Conservation (phyloP, 139 green algal species). For the Chlorella sp. region DNA sequence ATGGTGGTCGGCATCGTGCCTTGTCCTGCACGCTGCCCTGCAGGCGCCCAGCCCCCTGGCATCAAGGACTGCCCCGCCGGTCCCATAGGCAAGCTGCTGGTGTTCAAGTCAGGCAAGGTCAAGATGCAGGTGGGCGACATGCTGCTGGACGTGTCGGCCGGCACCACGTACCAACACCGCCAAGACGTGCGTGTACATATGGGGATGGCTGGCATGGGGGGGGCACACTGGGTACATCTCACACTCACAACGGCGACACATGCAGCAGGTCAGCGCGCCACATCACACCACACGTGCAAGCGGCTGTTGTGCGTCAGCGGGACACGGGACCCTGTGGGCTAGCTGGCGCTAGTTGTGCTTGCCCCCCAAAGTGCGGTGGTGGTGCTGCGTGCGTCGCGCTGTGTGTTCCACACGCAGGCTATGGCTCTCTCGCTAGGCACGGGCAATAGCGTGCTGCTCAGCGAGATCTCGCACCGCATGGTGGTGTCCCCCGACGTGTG, state of each 20-base stretch:
- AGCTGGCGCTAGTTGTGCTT: too few relatives aligned
- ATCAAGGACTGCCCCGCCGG: constrained; percentile 25
- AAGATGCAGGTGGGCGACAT: constrained; percentile 68
- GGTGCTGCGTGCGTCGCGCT: neutral
- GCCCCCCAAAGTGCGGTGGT: too few relatives aligned
- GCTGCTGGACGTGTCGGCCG: constrained; percentile 56
- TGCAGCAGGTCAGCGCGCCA: too few relatives aligned
- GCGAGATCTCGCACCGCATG: constrained; percentile 37
- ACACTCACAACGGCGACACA: too few relatives aligned
- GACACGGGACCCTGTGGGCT: too few relatives aligned
- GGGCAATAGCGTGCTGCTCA: constrained; percentile 41
- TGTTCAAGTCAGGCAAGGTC: constrained; percentile 63
- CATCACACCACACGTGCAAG: too few relatives aligned
- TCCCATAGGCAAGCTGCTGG: constrained; percentile 54
- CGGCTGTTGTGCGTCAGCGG: too few relatives aligned
- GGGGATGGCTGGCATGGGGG: neutral
- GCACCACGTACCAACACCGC: constrained; percentile 36
- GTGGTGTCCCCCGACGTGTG: constrained; percentile 51
- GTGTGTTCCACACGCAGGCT: constrained; percentile 34
- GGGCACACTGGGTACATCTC: too few relatives aligned
- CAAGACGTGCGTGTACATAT: constrained; percentile 46
- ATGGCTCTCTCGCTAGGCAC: constrained; percentile 26
- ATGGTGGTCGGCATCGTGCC: too few relatives aligned
- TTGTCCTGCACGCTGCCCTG: too few relatives aligned
- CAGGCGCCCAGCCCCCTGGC: too few relatives aligned